Base-by-base conservation (phyloP, 2,329 filamentous ascomycete species). In the Ilyonectria sp. region DNA sequence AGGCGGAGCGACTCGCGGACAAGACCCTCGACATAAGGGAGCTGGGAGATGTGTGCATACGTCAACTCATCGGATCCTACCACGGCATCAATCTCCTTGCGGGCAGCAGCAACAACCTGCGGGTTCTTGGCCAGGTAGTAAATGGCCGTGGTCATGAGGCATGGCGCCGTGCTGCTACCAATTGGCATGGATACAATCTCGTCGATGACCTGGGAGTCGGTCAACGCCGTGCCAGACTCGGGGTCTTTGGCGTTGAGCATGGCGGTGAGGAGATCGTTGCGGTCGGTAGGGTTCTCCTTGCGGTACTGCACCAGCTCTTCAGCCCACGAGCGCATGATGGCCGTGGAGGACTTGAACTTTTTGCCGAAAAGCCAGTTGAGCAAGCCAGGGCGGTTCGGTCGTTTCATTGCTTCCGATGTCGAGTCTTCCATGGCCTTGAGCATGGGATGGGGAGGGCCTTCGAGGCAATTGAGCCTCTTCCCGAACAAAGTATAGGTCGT, bases 151-250 rank as follows among this genome's bases (percentile, higher is more conserved):
- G 78, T 81, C 67, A 86, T 74, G 73, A 82, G 79, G 65, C 82
- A 84, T 2, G 85, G 85, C 4, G 85, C 82, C 0, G 85, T 87
- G 75, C 82, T 84, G 76, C 82, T 85, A 4, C 86, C 88, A 58
- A 90, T 90, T 46, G 92, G 86, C 82, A 93, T 92, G 2, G 87
- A 87, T 60, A 92, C 87, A 71, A 93, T 89, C 76, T 93, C 91
- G 77, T 92, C 89, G 54, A 91, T 85, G 55, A 92, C 86, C 66
- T 88, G 87, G 10, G 86, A 86, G 5, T 92, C 87, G 5, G 81
- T 85, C 70, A 93, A 82, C 2, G 79, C 80, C 65, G 85, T 82
- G 31, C 88, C 89, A 0, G 90, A 92, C 74, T 91, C 85, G 0
- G 89, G 86, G 69, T 93, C 91, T 46, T 83, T 85, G 13, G 82